Percentiles rank a stretch among this genome's conserved stretches.
phyloP scores from a whole-genome alignment of 306 rosid genomes.

The Arachis stenosperma region DNA sequence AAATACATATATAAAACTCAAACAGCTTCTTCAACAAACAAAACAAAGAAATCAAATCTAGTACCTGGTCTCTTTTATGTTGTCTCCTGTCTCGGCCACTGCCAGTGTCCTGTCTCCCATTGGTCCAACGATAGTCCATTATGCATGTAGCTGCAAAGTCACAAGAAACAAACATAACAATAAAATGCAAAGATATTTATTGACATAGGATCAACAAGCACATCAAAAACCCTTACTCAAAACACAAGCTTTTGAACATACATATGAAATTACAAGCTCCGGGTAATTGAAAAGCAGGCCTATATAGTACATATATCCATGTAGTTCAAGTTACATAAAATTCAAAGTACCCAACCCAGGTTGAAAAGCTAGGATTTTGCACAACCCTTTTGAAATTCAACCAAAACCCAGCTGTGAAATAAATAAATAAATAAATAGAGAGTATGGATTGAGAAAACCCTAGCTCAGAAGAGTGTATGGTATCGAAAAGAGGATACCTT shows the following conservation, averaged over 20 bases:
- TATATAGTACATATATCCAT: background rate
- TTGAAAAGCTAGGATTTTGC: background rate
- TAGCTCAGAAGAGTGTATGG: background rate
- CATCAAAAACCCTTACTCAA: background rate
- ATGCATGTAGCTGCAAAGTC: conserved; percentile 31
- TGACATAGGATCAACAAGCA: background rate
- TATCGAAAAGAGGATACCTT: background rate
- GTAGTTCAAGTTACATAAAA: conserved; percentile 1
- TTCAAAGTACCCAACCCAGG: background rate
- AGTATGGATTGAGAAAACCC: conserved; percentile 38
- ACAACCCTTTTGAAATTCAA: conserved; percentile 10
- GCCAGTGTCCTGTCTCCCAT: conserved; percentile 55
- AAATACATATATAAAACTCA: background rate
- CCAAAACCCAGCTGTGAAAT: background rate
- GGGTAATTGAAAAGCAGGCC: conserved; percentile 1
- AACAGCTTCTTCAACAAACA: conserved; percentile 10
- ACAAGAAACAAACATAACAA: background rate
- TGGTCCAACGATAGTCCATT: conserved; percentile 67
- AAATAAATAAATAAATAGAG: background rate
- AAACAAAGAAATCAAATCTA: background rate
- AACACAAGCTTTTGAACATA: background rate
- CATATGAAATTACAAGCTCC: conserved; percentile 1
- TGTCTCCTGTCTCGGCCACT: conserved; percentile 49
- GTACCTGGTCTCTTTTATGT: conserved; percentile 61
- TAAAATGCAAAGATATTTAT: conserved; percentile 4